Conservation (phyloP, 2,329 filamentous ascomycete genomes). For the Geosmithia putterillii region DNA sequence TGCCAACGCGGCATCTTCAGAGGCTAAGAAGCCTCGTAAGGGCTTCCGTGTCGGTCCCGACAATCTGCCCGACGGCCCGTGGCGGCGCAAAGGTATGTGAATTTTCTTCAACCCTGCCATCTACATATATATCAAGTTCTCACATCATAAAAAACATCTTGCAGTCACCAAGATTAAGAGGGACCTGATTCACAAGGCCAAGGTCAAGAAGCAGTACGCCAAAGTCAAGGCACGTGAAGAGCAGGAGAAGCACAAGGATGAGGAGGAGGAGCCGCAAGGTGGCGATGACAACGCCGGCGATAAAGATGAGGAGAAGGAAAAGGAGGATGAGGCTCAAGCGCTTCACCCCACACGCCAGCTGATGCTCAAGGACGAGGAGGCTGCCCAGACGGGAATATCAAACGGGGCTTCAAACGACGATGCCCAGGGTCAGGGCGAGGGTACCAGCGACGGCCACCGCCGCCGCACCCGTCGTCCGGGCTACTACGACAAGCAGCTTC, state of each 20-base stretch:
- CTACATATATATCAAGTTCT: not conserved
- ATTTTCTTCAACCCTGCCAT: conserved; percentile 1
- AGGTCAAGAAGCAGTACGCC: conserved; percentile 83
- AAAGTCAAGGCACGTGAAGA: conserved; percentile 62
- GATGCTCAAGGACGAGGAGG: conserved; percentile 25
- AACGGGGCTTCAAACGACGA: conserved; percentile 2
- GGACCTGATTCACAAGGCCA: conserved; percentile 80
- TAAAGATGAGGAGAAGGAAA: conserved; percentile 8
- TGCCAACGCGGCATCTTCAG: conserved; percentile 16
- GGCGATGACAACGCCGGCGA: conserved; percentile 6
- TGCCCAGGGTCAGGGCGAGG: conserved; percentile 1
- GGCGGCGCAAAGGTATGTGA: conserved; percentile 58
- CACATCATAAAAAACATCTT: not conserved
- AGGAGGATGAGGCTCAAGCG: conserved; percentile 9
- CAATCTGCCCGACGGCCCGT: conserved; percentile 81
- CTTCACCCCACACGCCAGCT: conserved; percentile 25
- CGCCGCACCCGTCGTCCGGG: conserved; percentile 29
- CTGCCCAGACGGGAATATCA: conserved; percentile 14
- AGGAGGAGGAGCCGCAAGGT: conserved; percentile 7
- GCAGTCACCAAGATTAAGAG: conserved; percentile 81
- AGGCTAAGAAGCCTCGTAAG: conserved; percentile 43
- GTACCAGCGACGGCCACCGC: conserved; percentile 17
- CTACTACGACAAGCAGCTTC: conserved; percentile 54
- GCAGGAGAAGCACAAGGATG: conserved; percentile 9
- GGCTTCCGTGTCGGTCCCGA: conserved; percentile 81